Percentiles rank a stretch among this genome's conserved stretches.
These are phyloP conservation scores for Hymenoscyphus salicellus DNA, from an alignment of 2,329 filamentous ascomycete species.

Conservation along the genomic window DNA sequence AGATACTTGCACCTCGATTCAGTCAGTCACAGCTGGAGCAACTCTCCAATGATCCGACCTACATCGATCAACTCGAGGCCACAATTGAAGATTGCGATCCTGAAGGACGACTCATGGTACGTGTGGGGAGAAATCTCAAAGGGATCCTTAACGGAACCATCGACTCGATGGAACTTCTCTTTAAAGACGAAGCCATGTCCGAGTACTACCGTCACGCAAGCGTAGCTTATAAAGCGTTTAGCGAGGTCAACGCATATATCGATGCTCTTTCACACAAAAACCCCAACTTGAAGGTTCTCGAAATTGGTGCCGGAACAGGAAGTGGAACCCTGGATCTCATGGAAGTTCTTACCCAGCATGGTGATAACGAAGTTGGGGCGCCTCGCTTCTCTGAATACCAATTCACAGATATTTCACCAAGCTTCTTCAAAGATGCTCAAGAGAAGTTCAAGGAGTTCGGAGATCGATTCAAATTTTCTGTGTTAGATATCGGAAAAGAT, in stretches of 20 bases:
- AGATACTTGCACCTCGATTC: neutral
- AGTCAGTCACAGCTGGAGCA: neutral
- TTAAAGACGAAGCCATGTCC: slow-evolving; percentile 1
- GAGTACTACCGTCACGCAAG: slow-evolving; percentile 1
- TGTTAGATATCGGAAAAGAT: slow-evolving; percentile 37
- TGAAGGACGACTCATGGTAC: slow-evolving; percentile 1
- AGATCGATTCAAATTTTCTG: slow-evolving; percentile 31
- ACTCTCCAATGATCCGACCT: neutral
- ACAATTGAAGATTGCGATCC: neutral
- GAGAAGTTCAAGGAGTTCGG: slow-evolving; percentile 34
- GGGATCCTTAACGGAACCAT: slow-evolving; percentile 1
- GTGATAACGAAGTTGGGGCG: neutral
- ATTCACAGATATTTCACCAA: slow-evolving; percentile 30
- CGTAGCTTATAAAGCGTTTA: slow-evolving; percentile 6
- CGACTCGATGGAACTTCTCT: slow-evolving; percentile 1
- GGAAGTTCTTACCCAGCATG: neutral
- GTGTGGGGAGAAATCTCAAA: neutral
- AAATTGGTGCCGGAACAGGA: slow-evolving; percentile 34
- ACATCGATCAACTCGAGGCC: neutral
- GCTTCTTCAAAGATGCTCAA: slow-evolving; percentile 37
- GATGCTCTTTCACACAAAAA: slow-evolving; percentile 12
- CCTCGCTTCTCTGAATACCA: slow-evolving; percentile 16
- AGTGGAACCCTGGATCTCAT: slow-evolving; percentile 23
- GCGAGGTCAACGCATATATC: slow-evolving; percentile 18
- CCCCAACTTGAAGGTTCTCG: slow-evolving; percentile 31